Conservation (phyloP, 495 filamentous ascomycete genomes). For the Oidiodendron maius region DNA sequence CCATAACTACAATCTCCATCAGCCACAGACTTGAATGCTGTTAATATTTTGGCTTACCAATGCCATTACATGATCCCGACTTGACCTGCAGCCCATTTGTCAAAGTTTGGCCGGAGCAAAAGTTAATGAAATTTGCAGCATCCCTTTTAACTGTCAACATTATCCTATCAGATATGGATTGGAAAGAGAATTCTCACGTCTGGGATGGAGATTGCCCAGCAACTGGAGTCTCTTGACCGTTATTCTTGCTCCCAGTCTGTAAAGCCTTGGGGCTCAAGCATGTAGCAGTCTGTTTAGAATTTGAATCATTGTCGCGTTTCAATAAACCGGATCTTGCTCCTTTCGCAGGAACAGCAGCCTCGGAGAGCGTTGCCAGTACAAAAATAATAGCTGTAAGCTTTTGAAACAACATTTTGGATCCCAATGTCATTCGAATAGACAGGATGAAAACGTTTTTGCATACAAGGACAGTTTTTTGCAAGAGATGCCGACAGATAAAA, state of each 20-base stretch:
- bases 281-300: background rate
- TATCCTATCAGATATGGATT: conserved; percentile 1
- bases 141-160: conserved; percentile 30
- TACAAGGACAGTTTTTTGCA: background rate
- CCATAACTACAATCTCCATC: conserved; percentile 41
- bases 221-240: conserved; percentile 13
- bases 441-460: background rate
- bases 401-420: background rate
- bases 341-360: background rate
- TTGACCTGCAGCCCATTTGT: conserved; percentile 62
- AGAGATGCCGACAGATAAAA: background rate
- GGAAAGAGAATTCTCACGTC: conserved; percentile 37
- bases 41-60: conserved; percentile 48
- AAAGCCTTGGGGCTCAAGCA: conserved; percentile 10
- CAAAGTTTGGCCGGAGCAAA: conserved; percentile 56
- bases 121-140: conserved; percentile 61
- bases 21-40: background rate
- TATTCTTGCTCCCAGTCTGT: conserved; percentile 9
- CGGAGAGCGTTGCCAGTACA: background rate
- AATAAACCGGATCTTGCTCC: background rate
- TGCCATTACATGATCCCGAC: conserved; percentile 62
- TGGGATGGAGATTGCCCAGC: conserved; percentile 48
- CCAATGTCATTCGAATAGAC: background rate
- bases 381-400: background rate
- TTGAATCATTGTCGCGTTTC: background rate